Evolutionary conservation across 139 green algal species (phyloP).

Genomic region (Spirogloea muscicola): DNA sequence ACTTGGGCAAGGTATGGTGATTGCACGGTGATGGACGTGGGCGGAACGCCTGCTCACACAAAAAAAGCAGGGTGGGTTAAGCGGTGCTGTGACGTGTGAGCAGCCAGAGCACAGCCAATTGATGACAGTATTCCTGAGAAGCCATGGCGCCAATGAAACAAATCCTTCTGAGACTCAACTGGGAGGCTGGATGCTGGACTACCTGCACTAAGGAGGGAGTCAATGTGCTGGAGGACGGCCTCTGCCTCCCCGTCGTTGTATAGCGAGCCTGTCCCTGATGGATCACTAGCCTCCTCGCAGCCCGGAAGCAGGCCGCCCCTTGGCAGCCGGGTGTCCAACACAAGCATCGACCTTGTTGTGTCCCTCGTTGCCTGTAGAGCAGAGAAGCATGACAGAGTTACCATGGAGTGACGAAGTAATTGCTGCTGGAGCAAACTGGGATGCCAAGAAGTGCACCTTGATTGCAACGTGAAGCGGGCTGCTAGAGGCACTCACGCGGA

Average conservation of each 20-base stretch:
- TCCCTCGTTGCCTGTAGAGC: background rate
- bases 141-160: too few relatives aligned
- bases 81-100: too few relatives aligned
- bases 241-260: slow-evolving; percentile 49
- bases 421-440: background rate
- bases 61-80: too few relatives aligned
- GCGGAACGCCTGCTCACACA: slow-evolving; percentile 31
- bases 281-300: slow-evolving; percentile 29
- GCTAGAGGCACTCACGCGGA: slow-evolving; percentile 20
- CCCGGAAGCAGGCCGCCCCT: slow-evolving; percentile 16
- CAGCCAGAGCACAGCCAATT: too few relatives aligned
- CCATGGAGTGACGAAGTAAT: background rate
- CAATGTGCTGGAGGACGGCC: slow-evolving; percentile 40
- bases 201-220: slow-evolving; percentile 28
- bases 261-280: slow-evolving; percentile 25
- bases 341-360: slow-evolving; percentile 31
- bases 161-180: too few relatives aligned
- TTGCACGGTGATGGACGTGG: slow-evolving; percentile 35
- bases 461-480: background rate
- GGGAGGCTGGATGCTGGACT: too few relatives aligned
- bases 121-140: too few relatives aligned
- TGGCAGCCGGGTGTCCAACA: slow-evolving; percentile 39
- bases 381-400: background rate
- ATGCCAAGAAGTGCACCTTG: background rate
- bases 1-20: slow-evolving; percentile 54